Conservation (phyloP, 2,329 filamentous ascomycete genomes). For the Venturia oleaginea region DNA sequence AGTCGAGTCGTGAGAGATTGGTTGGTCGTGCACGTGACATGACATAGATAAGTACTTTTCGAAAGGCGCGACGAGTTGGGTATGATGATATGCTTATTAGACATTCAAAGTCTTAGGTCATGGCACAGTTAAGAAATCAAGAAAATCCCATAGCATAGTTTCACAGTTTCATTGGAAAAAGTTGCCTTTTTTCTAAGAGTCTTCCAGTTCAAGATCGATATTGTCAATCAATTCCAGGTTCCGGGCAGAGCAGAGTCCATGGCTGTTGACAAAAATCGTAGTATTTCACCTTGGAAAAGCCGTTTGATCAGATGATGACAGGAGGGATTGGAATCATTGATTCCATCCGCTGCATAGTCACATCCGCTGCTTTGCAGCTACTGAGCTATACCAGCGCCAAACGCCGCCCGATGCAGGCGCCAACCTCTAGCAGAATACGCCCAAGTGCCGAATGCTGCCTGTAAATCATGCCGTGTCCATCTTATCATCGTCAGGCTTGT, state of each 20-base stretch:
- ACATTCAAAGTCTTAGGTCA: not conserved
- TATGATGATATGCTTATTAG: too few relatives aligned
- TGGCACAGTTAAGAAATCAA: not conserved
- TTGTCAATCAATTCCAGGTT: not conserved
- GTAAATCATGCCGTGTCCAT: slow-evolving; percentile 73
- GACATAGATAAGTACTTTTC: not conserved
- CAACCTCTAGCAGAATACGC: slow-evolving; percentile 6
- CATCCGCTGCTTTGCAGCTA: slow-evolving; percentile 2
- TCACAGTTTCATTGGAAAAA: not conserved
- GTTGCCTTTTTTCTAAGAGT: not conserved
- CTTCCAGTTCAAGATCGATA: not conserved
- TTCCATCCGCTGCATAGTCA: not conserved
- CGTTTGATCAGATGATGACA: not conserved
- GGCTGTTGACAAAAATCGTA: not conserved
- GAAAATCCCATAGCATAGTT: not conserved
- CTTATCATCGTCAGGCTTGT: slow-evolving; percentile 44
- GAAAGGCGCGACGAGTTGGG: not conserved
- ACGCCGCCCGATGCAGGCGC: slow-evolving; percentile 10
- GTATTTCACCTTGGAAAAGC: not conserved
- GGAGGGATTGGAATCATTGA: not conserved
- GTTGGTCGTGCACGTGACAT: not conserved
- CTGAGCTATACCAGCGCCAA: slow-evolving; percentile 5
- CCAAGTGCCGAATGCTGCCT: not conserved
- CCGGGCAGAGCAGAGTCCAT: not conserved
- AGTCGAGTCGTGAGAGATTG: not conserved